Evolutionary conservation across 169 alveolate genomes (phyloP).

Genomic region (Plasmodium malariae): DNA sequence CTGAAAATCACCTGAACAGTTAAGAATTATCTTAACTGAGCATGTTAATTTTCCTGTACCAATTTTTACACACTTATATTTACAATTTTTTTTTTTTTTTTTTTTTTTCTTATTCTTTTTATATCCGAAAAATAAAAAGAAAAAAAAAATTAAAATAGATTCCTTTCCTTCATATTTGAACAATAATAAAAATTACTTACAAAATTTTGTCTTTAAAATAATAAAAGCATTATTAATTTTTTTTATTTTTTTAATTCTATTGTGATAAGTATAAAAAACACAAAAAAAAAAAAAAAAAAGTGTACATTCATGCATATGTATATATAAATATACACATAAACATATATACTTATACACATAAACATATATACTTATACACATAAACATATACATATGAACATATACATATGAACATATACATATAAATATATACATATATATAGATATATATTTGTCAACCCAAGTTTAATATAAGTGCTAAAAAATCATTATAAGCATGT

Average conservation of each 20-base stretch:
- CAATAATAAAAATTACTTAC: too few species aligned
- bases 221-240: constrained; percentile 60
- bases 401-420: constrained; percentile 10
- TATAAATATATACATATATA: background rate
- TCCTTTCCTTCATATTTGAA: too few species aligned
- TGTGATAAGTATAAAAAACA: constrained; percentile 55
- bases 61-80: too few species aligned
- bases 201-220: constrained; percentile 12
- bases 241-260: constrained; percentile 31
- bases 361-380: background rate
- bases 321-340: background rate
- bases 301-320: constrained; percentile 1
- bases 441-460: constrained; percentile 5
- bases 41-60: too few species aligned
- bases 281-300: constrained; percentile 39
- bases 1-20: too few species aligned
- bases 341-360: constrained; percentile 11
- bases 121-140: too few species aligned
- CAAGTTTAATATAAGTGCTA: constrained; percentile 35
- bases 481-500: constrained; percentile 41
- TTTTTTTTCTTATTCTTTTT: too few species aligned
- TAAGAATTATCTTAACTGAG: too few species aligned
- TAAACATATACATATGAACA: background rate
- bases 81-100: too few species aligned
- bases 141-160: too few species aligned